Base-by-base conservation (phyloP, 805 yeast genomes). In the Starmerella roubikii region DNA sequence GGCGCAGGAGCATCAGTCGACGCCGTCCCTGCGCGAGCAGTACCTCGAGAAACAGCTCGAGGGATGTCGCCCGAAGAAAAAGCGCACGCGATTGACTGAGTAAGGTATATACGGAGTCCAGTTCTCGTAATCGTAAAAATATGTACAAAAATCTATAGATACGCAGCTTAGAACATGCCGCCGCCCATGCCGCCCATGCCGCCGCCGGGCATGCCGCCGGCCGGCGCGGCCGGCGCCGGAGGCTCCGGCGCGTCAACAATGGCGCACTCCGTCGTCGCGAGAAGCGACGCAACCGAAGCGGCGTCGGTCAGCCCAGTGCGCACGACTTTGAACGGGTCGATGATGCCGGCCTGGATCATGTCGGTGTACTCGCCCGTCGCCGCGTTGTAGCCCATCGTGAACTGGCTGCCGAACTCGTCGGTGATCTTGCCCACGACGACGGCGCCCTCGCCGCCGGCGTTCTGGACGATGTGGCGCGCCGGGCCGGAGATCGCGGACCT, bases 251-350 rank as follows among this genome's bases (percentile, higher is more conserved):
- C 94, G 54, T 81, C 95, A 44, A 85, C 94, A 56, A 91, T 83
- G 48, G 96, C 96, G 62, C 95, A 93, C 68, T 91, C 98, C 48
- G 98, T 88, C 43, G 97, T 88, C 49, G 97, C 96, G 61, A 91
- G 72, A 61, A 91, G 70, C 23, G 95, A 84, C 34, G 98, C 97
- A 47, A 91, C 96, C 68, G 97, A 94, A 36, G 93, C 73, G 46
- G 98, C 97, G 57, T 91, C 97, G 41, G 83, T 83, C 56, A 91
- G 70, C 46, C 97, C 96, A 55, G 83, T 77, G 70, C 91, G 83
- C 45, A 91, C 95, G 52, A 88, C 97, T 74, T 85, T 88, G 74
- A 88, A 84, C 52, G 98, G 98, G 65, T 91, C 98, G 55, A 88
- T 84, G 66, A 91, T 88, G 71, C 98, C 98, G 44, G 91, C 78